Base-by-base conservation (phyloP, 352 stramenopile genomes). In the Aphanomyces invadans region DNA sequence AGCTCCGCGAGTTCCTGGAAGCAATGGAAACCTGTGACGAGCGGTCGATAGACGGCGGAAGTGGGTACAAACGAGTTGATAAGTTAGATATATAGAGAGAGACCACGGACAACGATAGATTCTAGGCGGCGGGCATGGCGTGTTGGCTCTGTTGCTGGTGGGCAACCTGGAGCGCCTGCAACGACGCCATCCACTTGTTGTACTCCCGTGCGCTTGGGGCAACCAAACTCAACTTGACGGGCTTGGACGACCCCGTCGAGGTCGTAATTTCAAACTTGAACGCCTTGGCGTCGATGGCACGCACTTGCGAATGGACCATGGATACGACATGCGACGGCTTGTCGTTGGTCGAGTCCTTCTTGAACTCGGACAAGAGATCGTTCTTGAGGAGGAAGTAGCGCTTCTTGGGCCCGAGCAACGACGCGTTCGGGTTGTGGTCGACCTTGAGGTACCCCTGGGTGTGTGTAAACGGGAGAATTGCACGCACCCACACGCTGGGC, bases 401-500 rank as follows among this genome's bases (percentile, higher is more conserved):
- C 65, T 91, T 90, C 78, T 93, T 93, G 26, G 84, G 87, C 29
- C 81, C 84, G 39, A 93, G 80, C 67, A 93, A 25, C 80, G 80
- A 5, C 36, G 36, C 36, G 36, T 42, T 7, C 36, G 80, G 78
- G 65, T 78, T 89, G 68, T 79, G 86, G 21, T 83, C 81, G 28
- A 93, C 84, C 64, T 93, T 93, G 29, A 93, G 74, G 51, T 84
- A 69, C 0, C 84, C 84, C 62, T 93, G 84, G 38, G 84, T 93
- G 76, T 83, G 89, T 62, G 84, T 93, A 74, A 90, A 93, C 3
- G 84, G 84, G 52, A 93, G 72, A 48, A 93, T 85, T n/a, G 84
- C 82, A 54, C 81, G 82, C 59, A 93, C 84, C 84, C 84, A 93
- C 71, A 93, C 88, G 2, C 81, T 72, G 4, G 84, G 82, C 0